Conservation (phyloP, 345 rosid species). For the Euphorbia tirucalli region DNA sequence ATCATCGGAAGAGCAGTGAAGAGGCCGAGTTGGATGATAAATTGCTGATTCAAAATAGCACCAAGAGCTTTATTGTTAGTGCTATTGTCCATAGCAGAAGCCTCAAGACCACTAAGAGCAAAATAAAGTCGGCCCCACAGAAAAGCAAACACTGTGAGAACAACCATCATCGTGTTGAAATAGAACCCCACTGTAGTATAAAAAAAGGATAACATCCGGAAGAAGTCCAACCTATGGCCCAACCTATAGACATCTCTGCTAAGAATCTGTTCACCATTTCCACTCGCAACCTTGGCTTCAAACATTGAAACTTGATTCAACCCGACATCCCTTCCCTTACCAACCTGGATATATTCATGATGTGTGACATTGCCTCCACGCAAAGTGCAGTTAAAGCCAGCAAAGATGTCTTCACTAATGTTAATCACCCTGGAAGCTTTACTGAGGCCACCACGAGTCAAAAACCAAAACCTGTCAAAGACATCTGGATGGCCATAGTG, state of each 20-base stretch:
- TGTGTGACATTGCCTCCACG: slow-evolving; percentile 98
- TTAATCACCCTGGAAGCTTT: slow-evolving; percentile 95
- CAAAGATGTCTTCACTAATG: slow-evolving; percentile 98
- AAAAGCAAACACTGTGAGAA: slow-evolving; percentile 88
- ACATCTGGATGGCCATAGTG: slow-evolving; percentile 99
- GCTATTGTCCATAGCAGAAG: slow-evolving; percentile 48
- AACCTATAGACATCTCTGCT: slow-evolving; percentile 96
- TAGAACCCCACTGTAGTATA: slow-evolving; percentile 93
- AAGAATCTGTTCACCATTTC: slow-evolving; percentile 95
- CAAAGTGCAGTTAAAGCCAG: slow-evolving; percentile 97
- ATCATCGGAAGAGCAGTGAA: slow-evolving; percentile 98
- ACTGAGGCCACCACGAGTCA: slow-evolving; percentile 93
- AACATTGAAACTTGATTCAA: slow-evolving; percentile 96
- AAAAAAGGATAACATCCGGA: slow-evolving; percentile 93
- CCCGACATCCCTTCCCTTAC: slow-evolving; percentile 99
- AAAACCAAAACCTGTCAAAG: slow-evolving; percentile 97
- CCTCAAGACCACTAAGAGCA: slow-evolving; percentile 92
- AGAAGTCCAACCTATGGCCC: slow-evolving; percentile 97
- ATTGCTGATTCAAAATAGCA: slow-evolving; percentile 80
- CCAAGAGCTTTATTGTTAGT: slow-evolving; percentile 53
- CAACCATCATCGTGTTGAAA: slow-evolving; percentile 89
- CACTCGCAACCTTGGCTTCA: slow-evolving; percentile 98
- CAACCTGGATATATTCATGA: slow-evolving; percentile 96
- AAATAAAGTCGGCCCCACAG: slow-evolving; percentile 94
- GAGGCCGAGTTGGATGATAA: slow-evolving; percentile 79